phyloP scores from a whole-genome alignment of 1,284 basidiomycete species.

The Chiua sp. region DNA sequence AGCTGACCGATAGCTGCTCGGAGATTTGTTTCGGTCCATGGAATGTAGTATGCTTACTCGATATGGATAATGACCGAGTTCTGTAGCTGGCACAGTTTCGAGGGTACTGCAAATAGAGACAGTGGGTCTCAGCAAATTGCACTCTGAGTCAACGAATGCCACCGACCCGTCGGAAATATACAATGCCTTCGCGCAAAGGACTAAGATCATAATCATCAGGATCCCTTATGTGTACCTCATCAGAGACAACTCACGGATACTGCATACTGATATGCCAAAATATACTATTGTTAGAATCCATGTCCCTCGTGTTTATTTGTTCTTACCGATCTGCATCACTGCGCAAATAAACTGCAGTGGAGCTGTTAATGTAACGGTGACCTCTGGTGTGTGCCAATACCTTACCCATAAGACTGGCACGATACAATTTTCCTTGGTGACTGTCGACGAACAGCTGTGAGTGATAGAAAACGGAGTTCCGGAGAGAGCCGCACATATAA shows the following conservation, averaged over 20 bases:
- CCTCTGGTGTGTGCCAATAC: background rate
- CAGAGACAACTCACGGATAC: background rate
- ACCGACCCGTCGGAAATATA: conserved; percentile 13
- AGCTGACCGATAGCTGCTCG: background rate
- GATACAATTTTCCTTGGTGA: conserved; percentile 9
- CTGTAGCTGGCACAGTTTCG: background rate
- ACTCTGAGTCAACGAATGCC: too few relatives aligned
- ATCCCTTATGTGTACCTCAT: background rate
- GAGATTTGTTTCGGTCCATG: background rate
- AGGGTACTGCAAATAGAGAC: background rate
- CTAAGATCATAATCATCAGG: conserved; percentile 1
- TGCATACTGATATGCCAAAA: conserved; percentile 1
- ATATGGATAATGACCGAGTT: background rate
- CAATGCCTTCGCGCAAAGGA: conserved; percentile 7
- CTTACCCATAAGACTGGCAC: conserved; percentile 18
- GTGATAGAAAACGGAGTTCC: background rate
- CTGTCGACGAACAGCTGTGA: conserved; percentile 4
- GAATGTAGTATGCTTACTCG: background rate
- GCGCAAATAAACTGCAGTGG: background rate
- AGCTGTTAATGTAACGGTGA: background rate
- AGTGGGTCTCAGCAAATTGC: background rate
- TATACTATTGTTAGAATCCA: background rate
- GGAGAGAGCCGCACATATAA: conserved; percentile 6
- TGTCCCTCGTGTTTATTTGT: background rate
- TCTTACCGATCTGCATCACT: conserved; percentile 11